Evolutionary conservation across 345 rosid genomes (phyloP).

Genomic region (Lagerstroemia speciosa): DNA sequence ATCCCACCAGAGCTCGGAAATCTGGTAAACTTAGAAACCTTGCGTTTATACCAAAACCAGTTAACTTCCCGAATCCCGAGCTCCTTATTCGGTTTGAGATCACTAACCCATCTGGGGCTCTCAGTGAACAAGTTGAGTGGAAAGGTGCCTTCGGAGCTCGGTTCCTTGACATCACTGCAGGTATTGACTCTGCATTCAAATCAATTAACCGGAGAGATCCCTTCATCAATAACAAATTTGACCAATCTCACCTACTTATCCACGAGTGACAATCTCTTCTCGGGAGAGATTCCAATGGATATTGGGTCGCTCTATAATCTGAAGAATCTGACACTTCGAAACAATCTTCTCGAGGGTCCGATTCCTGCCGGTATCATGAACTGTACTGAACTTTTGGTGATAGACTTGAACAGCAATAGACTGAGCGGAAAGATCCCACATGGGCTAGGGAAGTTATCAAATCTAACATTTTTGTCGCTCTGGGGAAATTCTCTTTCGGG

Average conservation of each 20-base stretch:
- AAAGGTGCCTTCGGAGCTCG: conserved; percentile 40
- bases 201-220: conserved; percentile 50
- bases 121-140: conserved; percentile 59
- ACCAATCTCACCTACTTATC: conserved; percentile 53
- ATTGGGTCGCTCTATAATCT: conserved; percentile 62
- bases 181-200: conserved; percentile 62
- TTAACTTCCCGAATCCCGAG: conserved; percentile 63
- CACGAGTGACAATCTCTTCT: conserved; percentile 44
- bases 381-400: conserved; percentile 41
- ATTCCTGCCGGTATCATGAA: conserved; percentile 65
- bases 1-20: conserved; percentile 69
- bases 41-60: conserved; percentile 41
- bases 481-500: conserved; percentile 44
- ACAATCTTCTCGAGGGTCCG: conserved; percentile 59
- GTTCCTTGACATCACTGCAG: conserved; percentile 42
- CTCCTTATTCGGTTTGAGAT: conserved; percentile 44
- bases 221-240: conserved; percentile 51
- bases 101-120: conserved; percentile 48
- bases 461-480: conserved; percentile 40
- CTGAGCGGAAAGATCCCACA: conserved; percentile 46
- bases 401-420: conserved; percentile 33
- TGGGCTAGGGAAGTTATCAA: conserved; percentile 49
- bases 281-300: conserved; percentile 51
- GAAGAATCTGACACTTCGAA: conserved; percentile 38
- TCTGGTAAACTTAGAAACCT: conserved; percentile 31